Percentiles rank a stretch among this genome's conserved stretches.
These are phyloP conservation scores for Chlorella ohadii DNA, from an alignment of 139 green algal species.

Conservation along the genomic window DNA sequence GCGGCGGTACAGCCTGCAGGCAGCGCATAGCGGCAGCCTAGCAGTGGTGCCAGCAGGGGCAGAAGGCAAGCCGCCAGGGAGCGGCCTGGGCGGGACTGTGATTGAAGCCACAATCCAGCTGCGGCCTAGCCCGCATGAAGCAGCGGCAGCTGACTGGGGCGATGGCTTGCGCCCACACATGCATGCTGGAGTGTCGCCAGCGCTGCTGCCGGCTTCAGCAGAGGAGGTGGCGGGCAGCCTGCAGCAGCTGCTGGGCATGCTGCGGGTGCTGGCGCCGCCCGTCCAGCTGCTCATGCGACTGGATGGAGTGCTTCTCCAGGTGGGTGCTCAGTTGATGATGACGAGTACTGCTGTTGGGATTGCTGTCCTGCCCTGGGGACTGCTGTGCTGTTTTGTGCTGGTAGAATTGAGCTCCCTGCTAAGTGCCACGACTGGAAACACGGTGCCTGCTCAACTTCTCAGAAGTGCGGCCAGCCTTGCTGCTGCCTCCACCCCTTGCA, in stretches of 20 bases:
- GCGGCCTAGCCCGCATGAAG: not conserved
- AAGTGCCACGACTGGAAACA: too few species aligned
- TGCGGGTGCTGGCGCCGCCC: slow-evolving; percentile 26
- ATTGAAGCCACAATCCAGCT: not conserved
- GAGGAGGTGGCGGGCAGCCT: slow-evolving; percentile 11
- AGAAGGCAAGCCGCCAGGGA: slow-evolving; percentile 6
- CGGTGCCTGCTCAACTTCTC: not conserved
- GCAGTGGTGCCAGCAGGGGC: not conserved
- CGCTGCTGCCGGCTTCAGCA: not conserved
- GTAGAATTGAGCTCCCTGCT: too few species aligned
- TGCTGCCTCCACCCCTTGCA: not conserved
- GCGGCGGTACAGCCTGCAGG: not conserved
- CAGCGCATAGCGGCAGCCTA: not conserved
- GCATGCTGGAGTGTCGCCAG: not conserved
- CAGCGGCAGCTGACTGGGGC: not conserved
- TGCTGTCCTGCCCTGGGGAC: too few species aligned
- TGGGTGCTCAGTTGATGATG: too few species aligned
- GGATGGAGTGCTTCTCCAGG: slow-evolving; percentile 14
- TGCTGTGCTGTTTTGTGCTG: not conserved
- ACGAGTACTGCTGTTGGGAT: too few species aligned
- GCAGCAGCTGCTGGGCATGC: slow-evolving; percentile 31
- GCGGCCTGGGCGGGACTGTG: slow-evolving; percentile 4
- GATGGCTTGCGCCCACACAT: not conserved
- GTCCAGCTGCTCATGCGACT: slow-evolving; percentile 24
- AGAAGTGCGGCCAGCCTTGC: not conserved